Base-by-base conservation (phyloP, 2,329 filamentous ascomycete genomes). In the Septoria petroselini region DNA sequence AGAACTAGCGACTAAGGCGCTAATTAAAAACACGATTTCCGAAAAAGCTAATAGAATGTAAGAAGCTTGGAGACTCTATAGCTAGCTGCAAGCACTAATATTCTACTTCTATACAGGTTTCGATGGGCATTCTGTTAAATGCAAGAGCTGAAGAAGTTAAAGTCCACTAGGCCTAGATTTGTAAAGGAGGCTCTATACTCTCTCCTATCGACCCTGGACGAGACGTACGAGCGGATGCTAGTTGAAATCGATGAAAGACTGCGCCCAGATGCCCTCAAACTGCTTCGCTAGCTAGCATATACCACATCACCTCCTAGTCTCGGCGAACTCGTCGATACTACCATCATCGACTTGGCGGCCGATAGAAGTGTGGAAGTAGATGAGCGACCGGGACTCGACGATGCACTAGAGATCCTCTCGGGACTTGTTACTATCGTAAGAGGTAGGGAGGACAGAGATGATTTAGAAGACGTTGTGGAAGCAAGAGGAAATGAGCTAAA, bases 221-320 rank as follows among this genome's bases (percentile, higher is more conserved):
- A 57, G 27, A 65, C 58, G 3, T 65, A 63, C 34, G 55, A 58
- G 39, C 55, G 60, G n/a, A 59, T 65, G 23, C 49, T 64, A 6
- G 30, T 9, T 7, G 41, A 17, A 5, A 63, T 61, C 18, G 34
- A 56, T 12, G 15, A 49, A 6, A 39, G 23, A 11, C 34, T 47
- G 11, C 54, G 43, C 3, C 11, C 35, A 23, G 39, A 57, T 29
- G 57, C 55, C 9, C 9, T 56, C 1, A 55, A 37, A 23, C 42
- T 61, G 7, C 56, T 62, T 21, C 52, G 38, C 7, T 58, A 52
- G 51, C 52, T 64, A 23, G 53, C 52, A 25, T 62, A 55, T 40
- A 43, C 56, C n/a, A 21, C 48, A 14, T 48, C 41, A 15, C 59
- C 58, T 12, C 52, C 49, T 4, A 57, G 33, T 5, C 48, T 62